Percentiles rank a stretch among this genome's conserved stretches.
Conservation (phyloP, 257 asterid species). For the Penstemon davidsonii region DNA sequence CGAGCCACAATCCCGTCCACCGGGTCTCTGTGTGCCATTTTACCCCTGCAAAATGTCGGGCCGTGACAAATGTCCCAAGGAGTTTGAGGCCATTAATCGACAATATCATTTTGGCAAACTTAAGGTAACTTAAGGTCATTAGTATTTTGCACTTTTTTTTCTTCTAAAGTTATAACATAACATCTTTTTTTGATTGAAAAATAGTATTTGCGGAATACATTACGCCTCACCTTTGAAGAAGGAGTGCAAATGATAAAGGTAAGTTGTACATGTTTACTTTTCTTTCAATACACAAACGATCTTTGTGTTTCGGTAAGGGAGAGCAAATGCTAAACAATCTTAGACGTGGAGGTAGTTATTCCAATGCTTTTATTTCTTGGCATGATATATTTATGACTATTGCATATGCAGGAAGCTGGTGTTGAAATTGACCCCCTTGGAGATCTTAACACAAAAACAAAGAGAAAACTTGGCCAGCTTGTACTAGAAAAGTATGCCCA, state of each 20-base stretch:
- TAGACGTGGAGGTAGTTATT: too few relatives aligned
- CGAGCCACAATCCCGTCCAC: too few relatives aligned
- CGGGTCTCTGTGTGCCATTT: too few relatives aligned
- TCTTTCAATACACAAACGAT: too few relatives aligned
- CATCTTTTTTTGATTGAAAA: conserved; percentile 20
- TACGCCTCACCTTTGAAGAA: conserved; percentile 83
- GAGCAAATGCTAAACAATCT: too few relatives aligned
- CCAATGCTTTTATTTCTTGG: neutral
- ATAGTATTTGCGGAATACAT: conserved; percentile 76
- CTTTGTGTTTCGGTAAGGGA: too few relatives aligned
- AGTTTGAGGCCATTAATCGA: conserved; percentile 74
- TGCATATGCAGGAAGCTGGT: conserved; percentile 69
- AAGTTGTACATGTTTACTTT: conserved; percentile 6
- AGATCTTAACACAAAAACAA: conserved; percentile 86
- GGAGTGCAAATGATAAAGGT: conserved; percentile 92
- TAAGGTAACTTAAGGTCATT: conserved; percentile 44
- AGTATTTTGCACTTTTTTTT: neutral
- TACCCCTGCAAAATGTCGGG: too few relatives aligned
- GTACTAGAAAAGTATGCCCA: conserved; percentile 69
- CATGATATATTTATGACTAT: neutral
- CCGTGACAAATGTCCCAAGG: conserved; percentile 51
- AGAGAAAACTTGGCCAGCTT: conserved; percentile 85
- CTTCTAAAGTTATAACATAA: too few relatives aligned
- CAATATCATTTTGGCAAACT: conserved; percentile 85
- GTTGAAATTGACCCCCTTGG: conserved; percentile 83